phyloP scores from a whole-genome alignment of 2,329 filamentous ascomycete species.

The Colletotrichum gloeosporioides region DNA sequence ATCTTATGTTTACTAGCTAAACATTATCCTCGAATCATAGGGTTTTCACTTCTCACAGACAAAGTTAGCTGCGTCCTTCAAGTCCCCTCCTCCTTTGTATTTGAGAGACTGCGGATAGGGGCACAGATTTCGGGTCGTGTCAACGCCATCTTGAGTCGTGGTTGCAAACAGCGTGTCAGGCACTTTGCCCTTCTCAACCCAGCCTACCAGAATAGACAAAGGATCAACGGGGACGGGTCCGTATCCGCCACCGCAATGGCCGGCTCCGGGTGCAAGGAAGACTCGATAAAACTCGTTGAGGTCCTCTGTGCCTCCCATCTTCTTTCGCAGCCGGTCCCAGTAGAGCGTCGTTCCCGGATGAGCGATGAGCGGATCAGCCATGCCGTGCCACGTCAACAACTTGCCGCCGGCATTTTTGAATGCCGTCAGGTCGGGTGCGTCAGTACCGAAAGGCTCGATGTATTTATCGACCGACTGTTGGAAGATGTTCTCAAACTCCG shows the following conservation, averaged over 20 bases:
- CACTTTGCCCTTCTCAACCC: not conserved
- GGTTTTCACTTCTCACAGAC: not conserved
- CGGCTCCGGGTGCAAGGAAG: slow-evolving; percentile 56
- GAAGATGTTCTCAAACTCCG: not conserved
- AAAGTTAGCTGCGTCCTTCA: not conserved
- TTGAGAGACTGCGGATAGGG: not conserved
- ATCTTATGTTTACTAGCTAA: not conserved
- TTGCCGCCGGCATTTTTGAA: slow-evolving; percentile 42
- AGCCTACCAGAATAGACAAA: not conserved
- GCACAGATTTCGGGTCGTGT: not conserved
- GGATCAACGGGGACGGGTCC: not conserved
- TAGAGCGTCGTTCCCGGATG: slow-evolving; percentile 36
- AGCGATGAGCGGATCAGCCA: slow-evolving; percentile 40
- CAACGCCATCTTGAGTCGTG: not conserved
- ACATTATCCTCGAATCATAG: not conserved
- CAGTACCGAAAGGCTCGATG: slow-evolving; percentile 25
- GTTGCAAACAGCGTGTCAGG: not conserved
- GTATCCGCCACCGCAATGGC: slow-evolving; percentile 45
- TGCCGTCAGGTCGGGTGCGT: slow-evolving; percentile 30
- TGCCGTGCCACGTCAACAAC: slow-evolving; percentile 47
- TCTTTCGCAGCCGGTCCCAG: not conserved
- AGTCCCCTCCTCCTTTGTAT: not conserved
- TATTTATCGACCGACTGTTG: not conserved
- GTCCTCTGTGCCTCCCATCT: not conserved
- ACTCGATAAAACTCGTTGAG: slow-evolving; percentile 50